Percentiles rank a stretch among this genome's conserved stretches.
Evolutionary conservation across 1,284 basidiomycete genomes (phyloP).

Genomic region (Trichosporon sp.): DNA sequence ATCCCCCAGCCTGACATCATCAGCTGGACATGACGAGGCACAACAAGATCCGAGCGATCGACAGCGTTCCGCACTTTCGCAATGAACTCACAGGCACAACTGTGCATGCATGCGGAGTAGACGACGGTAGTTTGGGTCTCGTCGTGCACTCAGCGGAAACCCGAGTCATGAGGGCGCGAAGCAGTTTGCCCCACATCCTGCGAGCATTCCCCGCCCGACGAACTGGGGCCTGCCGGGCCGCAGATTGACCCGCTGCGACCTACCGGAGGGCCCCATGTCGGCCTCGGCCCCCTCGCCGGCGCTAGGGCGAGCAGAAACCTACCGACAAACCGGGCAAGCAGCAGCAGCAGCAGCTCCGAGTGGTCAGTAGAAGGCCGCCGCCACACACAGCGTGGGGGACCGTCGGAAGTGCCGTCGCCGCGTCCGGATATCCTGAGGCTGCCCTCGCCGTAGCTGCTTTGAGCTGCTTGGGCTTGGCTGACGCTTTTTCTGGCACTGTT

Average conservation of each 20-base stretch:
- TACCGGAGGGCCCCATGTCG: background rate
- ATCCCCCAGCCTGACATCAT: background rate
- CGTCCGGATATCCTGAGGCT: background rate
- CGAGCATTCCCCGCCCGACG: conserved; percentile 1
- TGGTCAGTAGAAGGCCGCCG: background rate
- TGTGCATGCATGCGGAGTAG: no score
- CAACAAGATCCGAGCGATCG: background rate
- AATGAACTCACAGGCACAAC: background rate
- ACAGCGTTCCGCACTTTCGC: background rate
- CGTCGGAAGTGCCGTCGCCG: background rate
- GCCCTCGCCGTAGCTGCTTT: no score
- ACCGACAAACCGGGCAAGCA: background rate
- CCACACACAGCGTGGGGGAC: background rate
- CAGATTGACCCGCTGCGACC: background rate
- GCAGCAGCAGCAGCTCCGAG: background rate
- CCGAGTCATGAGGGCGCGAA: background rate
- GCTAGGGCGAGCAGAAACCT: background rate
- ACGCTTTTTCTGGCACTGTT: background rate
- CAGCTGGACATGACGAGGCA: background rate
- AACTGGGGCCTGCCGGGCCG: background rate
- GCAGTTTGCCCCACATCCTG: background rate
- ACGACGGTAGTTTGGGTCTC: background rate
- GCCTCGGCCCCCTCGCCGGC: background rate
- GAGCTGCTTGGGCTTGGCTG: background rate
- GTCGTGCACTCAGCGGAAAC: background rate